These are phyloP conservation scores for Stachybotrys chlorohalonatus DNA, from an alignment of 2,329 filamentous ascomycete species.

Conservation along the genomic window DNA sequence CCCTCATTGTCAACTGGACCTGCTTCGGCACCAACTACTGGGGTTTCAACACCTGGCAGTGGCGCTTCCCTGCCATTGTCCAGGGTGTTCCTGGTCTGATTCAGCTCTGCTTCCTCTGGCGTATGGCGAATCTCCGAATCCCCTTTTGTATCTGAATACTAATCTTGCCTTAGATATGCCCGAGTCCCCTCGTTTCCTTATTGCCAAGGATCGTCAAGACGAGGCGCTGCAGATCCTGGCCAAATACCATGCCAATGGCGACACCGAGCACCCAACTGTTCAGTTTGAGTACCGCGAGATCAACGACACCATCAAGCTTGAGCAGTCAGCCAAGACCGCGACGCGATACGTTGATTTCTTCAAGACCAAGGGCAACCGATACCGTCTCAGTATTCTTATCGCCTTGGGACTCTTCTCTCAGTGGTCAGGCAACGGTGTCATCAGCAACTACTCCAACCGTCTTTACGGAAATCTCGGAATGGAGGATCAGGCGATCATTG, in stretches of 20 bases:
- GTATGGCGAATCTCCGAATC: not conserved
- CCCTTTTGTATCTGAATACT: not conserved
- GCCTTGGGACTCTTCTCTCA: conserved; percentile 57
- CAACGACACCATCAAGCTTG: conserved; percentile 47
- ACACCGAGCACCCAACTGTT: conserved; percentile 45
- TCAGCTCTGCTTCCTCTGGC: conserved; percentile 33
- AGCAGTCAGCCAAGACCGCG: conserved; percentile 37
- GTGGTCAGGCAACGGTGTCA: conserved; percentile 55
- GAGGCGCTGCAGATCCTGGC: conserved; percentile 41
- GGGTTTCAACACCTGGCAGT: conserved; percentile 53
- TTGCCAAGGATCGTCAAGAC: conserved; percentile 11
- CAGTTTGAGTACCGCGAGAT: conserved; percentile 58
- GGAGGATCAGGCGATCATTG: conserved; percentile 44
- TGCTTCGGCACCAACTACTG: conserved; percentile 50
- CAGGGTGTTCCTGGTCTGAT: conserved; percentile 53
- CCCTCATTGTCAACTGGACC: conserved; percentile 48
- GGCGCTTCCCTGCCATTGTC: conserved; percentile 55
- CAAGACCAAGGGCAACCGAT: conserved; percentile 52
- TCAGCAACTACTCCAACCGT: conserved; percentile 53
- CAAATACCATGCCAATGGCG: conserved; percentile 54
- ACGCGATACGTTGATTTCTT: conserved; percentile 51
- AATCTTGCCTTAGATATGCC: conserved; percentile 3
- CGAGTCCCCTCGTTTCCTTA: conserved; percentile 11
- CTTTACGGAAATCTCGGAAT: conserved; percentile 33
- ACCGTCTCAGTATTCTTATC: conserved; percentile 48